Evolutionary conservation across 441 rosid species (phyloP).

Genomic region (Populus hybrid): DNA sequence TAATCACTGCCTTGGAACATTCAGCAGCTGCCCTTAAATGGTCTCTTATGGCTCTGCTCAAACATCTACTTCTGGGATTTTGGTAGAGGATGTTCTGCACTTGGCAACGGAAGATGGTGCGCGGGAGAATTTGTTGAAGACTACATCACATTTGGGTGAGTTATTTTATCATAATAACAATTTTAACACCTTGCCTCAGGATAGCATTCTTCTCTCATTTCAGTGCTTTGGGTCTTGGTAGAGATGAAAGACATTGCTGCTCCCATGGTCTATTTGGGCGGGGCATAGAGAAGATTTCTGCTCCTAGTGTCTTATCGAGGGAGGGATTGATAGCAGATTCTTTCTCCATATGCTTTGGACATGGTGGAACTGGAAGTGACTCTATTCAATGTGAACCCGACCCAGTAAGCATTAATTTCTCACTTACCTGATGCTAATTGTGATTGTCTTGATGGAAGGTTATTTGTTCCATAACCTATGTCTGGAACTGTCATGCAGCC

Average conservation of each 20-base stretch:
- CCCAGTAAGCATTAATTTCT: slow-evolving; percentile 55
- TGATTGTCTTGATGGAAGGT: slow-evolving; percentile 3
- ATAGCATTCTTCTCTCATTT: not conserved
- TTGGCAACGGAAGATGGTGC: slow-evolving; percentile 46
- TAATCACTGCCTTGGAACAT: slow-evolving; percentile 25
- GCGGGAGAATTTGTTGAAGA: slow-evolving; percentile 47
- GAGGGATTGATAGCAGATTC: slow-evolving; percentile 66
- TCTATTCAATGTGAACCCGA: slow-evolving; percentile 55
- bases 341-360: slow-evolving; percentile 91
- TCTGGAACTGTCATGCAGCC: slow-evolving; percentile 43
- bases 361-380: slow-evolving; percentile 78
- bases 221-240: slow-evolving; percentile 15
- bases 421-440: slow-evolving; percentile 12
- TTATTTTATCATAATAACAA: slow-evolving; percentile 2
- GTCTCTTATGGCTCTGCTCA: slow-evolving; percentile 81
- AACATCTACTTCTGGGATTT: slow-evolving; percentile 79
- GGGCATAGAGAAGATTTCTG: slow-evolving; percentile 72
- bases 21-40: slow-evolving; percentile 60
- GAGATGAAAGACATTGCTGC: slow-evolving; percentile 61
- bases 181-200: not conserved
- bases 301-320: slow-evolving; percentile 77
- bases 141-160: slow-evolving; percentile 74
- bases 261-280: slow-evolving; percentile 89
- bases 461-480: slow-evolving; percentile 11
- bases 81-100: slow-evolving; percentile 82